Evolutionary conservation across 2,329 filamentous ascomycete genomes (phyloP).

Genomic region (Botrytis aclada): DNA sequence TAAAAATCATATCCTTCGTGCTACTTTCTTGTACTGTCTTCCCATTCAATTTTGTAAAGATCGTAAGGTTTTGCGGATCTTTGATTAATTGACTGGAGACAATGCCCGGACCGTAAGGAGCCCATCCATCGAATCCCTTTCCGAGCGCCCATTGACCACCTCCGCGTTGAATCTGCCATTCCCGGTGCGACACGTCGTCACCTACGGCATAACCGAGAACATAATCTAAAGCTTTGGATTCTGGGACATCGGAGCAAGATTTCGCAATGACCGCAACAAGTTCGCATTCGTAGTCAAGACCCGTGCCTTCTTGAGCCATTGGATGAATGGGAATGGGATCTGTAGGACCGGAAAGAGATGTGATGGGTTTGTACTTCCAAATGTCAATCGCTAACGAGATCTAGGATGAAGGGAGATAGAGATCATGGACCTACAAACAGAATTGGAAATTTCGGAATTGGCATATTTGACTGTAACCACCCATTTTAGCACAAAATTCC

Average conservation of each 20-base stretch:
- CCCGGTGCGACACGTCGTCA: slow-evolving; percentile 77
- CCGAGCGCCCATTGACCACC: slow-evolving; percentile 69
- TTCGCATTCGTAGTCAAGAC: slow-evolving; percentile 78
- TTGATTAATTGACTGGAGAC: slow-evolving; percentile 54
- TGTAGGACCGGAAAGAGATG: slow-evolving; percentile 60
- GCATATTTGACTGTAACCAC: slow-evolving; percentile 54
- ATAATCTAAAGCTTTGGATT: slow-evolving; percentile 64
- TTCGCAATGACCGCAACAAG: slow-evolving; percentile 71
- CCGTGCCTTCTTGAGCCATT: slow-evolving; percentile 62
- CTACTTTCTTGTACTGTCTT: slow-evolving; percentile 53
- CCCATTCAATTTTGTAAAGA: slow-evolving; percentile 59
- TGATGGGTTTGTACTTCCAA: slow-evolving; percentile 59
- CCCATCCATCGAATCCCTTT: slow-evolving; percentile 75
- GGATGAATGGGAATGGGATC: slow-evolving; percentile 64
- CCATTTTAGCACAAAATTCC: neutral
- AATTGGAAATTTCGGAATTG: slow-evolving; percentile 67
- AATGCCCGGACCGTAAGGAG: slow-evolving; percentile 69
- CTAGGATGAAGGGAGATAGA: neutral
- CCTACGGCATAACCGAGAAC: slow-evolving; percentile 73
- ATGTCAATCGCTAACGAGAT: neutral
- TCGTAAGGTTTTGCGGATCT: slow-evolving; percentile 55
- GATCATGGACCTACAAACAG: slow-evolving; percentile 51
- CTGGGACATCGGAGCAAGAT: slow-evolving; percentile 60
- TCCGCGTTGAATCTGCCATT: slow-evolving; percentile 68
- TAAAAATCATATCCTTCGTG: slow-evolving; percentile 63